phyloP scores from a whole-genome alignment of 2,329 filamentous ascomycete genomes.

The Talaromyces pinophilus region DNA sequence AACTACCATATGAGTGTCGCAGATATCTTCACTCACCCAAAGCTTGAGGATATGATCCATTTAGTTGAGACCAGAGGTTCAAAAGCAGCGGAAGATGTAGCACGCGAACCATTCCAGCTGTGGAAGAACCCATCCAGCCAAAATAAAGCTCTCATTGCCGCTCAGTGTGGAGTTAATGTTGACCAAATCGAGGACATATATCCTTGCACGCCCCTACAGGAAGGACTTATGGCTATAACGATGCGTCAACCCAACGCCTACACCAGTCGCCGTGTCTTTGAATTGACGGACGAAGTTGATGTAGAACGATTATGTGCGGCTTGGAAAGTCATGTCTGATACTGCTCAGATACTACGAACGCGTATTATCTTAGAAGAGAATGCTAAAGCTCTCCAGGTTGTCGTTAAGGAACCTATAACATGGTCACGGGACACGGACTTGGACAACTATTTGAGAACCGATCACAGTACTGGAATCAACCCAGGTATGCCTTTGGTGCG shows the following conservation, averaged over 20 bases:
- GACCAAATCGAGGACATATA: conserved; percentile 42
- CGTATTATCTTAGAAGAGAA: conserved; percentile 42
- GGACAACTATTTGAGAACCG: background rate
- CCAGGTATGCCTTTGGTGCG: conserved; percentile 22
- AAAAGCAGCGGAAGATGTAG: background rate
- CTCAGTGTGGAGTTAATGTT: background rate
- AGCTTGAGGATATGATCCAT: conserved; percentile 1
- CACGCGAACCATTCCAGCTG: background rate
- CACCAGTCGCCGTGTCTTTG: conserved; percentile 46
- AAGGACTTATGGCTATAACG: conserved; percentile 49
- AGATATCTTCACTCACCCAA: conserved; percentile 42
- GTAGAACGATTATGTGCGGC: conserved; percentile 39
- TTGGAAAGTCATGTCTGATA: background rate
- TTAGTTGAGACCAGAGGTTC: background rate
- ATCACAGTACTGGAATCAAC: background rate
- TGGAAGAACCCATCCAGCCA: background rate
- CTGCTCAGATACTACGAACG: conserved; percentile 9
- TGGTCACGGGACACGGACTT: background rate
- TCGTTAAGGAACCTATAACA: background rate
- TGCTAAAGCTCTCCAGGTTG: conserved; percentile 27
- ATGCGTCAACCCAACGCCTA: conserved; percentile 48
- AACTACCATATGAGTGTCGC: conserved; percentile 45
- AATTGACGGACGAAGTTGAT: conserved; percentile 39
- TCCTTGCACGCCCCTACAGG: conserved; percentile 44
- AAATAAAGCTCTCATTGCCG: background rate